A percentile compares a stretch with the other conserved stretches of the same genome.
Conservation (phyloP, 495 filamentous ascomycete species). For the Hyaloscypha bicolor region DNA sequence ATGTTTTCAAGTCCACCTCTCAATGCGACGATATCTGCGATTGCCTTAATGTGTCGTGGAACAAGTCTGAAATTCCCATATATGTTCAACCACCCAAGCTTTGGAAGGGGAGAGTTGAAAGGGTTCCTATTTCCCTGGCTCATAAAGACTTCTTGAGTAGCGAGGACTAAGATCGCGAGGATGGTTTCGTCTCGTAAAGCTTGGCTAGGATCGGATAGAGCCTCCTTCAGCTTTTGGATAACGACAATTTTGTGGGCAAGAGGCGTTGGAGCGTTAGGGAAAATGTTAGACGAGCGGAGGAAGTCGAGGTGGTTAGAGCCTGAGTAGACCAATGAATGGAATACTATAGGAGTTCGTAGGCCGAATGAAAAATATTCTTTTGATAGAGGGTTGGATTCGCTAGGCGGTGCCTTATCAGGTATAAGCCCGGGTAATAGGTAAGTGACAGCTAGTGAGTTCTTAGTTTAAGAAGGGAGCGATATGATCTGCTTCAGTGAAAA, state of each 20-base stretch:
- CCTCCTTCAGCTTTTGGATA: not conserved
- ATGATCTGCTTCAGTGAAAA: not conserved
- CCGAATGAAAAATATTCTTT: no score
- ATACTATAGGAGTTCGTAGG: not conserved
- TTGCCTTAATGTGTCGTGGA: constrained; percentile 1
- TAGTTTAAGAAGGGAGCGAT: not conserved
- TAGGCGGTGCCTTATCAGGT: no score
- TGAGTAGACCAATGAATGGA: constrained; percentile 5
- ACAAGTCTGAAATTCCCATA: constrained; percentile 7
- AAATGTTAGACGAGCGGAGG: not conserved
- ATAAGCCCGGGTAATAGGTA: constrained; percentile 7
- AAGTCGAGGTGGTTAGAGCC: not conserved
- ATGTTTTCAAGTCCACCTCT: constrained; percentile 7
- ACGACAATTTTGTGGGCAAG: not conserved
- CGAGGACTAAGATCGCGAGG: not conserved
- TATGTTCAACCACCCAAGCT: not conserved
- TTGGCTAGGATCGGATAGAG: not conserved
- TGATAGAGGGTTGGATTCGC: no score
- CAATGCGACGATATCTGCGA: not conserved
- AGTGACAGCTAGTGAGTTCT: not conserved
- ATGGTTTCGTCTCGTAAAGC: constrained; percentile 10
- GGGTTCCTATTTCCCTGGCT: not conserved
- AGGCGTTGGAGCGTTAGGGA: not conserved
- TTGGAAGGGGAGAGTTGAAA: constrained; percentile 7
- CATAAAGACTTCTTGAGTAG: not conserved